Base-by-base conservation (phyloP, 164 flowering plant species). In the Annona squamosa region DNA sequence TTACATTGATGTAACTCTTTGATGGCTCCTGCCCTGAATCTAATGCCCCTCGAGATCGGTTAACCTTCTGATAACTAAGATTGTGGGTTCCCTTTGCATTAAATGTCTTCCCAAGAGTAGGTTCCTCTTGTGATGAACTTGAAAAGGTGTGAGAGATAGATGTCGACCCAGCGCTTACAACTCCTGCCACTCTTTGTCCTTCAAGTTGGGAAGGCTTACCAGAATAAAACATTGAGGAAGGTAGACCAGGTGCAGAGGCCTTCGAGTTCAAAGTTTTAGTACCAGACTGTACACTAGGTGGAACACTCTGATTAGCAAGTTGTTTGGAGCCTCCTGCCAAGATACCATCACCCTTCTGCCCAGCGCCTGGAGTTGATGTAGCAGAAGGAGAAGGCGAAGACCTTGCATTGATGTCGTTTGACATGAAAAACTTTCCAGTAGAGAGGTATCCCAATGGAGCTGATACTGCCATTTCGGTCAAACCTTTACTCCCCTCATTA, bases 1-100 rank as follows among this genome's bases (percentile, higher is more conserved):
- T 82, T 87, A 93, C 98, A 86, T 84, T 90, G 71, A 82, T 79
- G 67, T 81, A 84, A 62, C 87, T 87, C 74, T 84, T 89, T 52
- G 91, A 84, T 47, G 85, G 74, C 57, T 81, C 86, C 62, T 81
- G 87, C 72, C 82, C 90, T 44, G 82, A 75, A 57, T 68, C 81
- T 74, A 67, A 57, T 69, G 70, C 65, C 73, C 77, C 79, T 5
- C 82, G 67, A 12, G 71, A 63, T 1, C 79, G 71, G 45, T 76
- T 47, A 73, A 62, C 69, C 67, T 76, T 82, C 65, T 56, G 64
- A 61, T 75, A 70, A 72, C 74, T 84, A 65, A 72, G 82, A 37
- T 67, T 70, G 65, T 78, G 73, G 68, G 71, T 72, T 67, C 75
- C 68, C 46, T 77, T 78, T 47, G 70, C 68, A 52, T 65, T 75